Conservation (phyloP, 306 rosid species). For the Medicago truncatula region MtrunA17r5.0-ANR NC_053043.1:5236001-5236500, state of each 20-base stretch:
- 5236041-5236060: not conserved
- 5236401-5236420: not conserved
- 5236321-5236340: constrained; percentile 40
- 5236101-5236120: constrained; percentile 12
- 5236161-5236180: constrained; percentile 33
- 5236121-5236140: constrained; percentile 31
- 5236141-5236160: constrained; percentile 1
- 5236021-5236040: too few species aligned
- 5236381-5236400: not conserved
- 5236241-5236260: constrained; percentile 48
- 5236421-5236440: not conserved
- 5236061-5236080: not conserved
- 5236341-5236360: constrained; percentile 4
- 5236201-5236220: constrained; percentile 34
- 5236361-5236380: constrained; percentile 23
- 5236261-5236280: constrained; percentile 21
- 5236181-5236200: not conserved
- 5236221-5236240: constrained; percentile 21
- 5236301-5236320: not conserved
- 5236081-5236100: not conserved
- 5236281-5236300: constrained; percentile 18
- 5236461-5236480: constrained; percentile 45
- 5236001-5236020: too few species aligned
- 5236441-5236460: not conserved
- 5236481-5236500: not conserved